These are phyloP conservation scores for Bipolaris victoriae DNA, from an alignment of 2,329 filamentous ascomycete species.

Conservation along the genomic window DNA sequence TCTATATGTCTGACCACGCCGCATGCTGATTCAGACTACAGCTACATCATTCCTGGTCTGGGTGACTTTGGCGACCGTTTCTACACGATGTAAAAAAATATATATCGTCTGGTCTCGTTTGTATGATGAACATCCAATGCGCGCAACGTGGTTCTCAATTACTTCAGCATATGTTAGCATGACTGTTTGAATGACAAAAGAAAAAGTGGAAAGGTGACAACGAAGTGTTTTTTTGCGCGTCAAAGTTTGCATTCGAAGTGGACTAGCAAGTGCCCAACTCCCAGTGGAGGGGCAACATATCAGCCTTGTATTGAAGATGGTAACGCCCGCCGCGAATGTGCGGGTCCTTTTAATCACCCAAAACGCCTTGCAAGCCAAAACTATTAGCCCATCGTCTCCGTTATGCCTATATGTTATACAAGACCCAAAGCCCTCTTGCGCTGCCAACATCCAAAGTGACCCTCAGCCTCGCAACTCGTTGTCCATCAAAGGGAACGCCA, in stretches of 20 bases:
- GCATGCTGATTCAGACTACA: conserved; percentile 48
- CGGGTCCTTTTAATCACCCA: conserved; percentile 25
- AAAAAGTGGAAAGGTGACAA: neutral
- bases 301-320: conserved; percentile 3
- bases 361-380: conserved; percentile 33
- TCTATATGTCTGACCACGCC: neutral
- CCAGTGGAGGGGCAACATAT: conserved; percentile 2
- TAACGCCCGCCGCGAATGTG: conserved; percentile 17
- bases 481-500: neutral
- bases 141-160: conserved; percentile 12
- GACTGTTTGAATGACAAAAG: neutral
- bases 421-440: conserved; percentile 6
- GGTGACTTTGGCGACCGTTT: conserved; percentile 96
- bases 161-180: conserved; percentile 16
- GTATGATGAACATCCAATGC: conserved; percentile 15
- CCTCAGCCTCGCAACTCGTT: neutral
- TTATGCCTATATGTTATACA: conserved; percentile 23
- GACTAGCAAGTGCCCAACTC: conserved; percentile 1
- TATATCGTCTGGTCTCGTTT: neutral
- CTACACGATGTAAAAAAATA: conserved; percentile 75
- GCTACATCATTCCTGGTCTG: conserved; percentile 92
- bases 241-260: neutral
- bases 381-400: conserved; percentile 4
- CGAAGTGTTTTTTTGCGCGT: conserved; percentile 1
- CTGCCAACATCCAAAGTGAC: neutral